Base-by-base conservation (phyloP, 768 basidiomycete genomes). In the Piloderma croceum region DNA sequence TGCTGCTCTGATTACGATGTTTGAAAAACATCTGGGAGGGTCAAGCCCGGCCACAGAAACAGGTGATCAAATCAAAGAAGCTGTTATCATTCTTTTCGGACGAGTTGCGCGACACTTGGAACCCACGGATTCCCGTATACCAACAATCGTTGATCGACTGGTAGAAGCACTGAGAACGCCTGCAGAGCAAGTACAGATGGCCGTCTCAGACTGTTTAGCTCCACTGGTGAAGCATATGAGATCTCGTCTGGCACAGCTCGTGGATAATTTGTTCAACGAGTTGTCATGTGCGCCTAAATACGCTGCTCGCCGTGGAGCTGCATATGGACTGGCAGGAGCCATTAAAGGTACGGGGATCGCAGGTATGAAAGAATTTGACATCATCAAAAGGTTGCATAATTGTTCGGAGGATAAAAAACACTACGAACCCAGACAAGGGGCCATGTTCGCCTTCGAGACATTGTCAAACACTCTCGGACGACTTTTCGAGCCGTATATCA, bases 361-460 rank as follows among this genome's bases (percentile, higher is more conserved):
- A 0, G 78, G 81, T 0, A 78, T 98, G 67, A 90, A 92, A 57
- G 82, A 91, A 56, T 86, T 83, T 57, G 70, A 83, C 39, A 67
- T 97, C 31, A 77, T 96, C 47, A 67, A 66, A 7, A 79, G 84
- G 17, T 68, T 99, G 7, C 76, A 77, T 34, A 67, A 71, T 19
- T 89, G 87, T 2, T 67, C 83, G 3, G 91, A 91, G 46, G 91
- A 97, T 58, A 98, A 96, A 66, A 90, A 90, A 53, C 70, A 71
- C 10, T 89, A 77, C 54, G 88, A 94, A 57, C 69, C 85, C 9
- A 76, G 93, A 29, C 92, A 98, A 62, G 96, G 93, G 12, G 87
- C 90, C 25, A 78, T 97, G 76, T 96, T 99, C 53, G 87, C 86
- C 1, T 87, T 96, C 48, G 94, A 98, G 64, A 93, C 90, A 0